Evolutionary conservation across 2,329 filamentous ascomycete species (phyloP).

Genomic region (Westerdykella sp.): DNA sequence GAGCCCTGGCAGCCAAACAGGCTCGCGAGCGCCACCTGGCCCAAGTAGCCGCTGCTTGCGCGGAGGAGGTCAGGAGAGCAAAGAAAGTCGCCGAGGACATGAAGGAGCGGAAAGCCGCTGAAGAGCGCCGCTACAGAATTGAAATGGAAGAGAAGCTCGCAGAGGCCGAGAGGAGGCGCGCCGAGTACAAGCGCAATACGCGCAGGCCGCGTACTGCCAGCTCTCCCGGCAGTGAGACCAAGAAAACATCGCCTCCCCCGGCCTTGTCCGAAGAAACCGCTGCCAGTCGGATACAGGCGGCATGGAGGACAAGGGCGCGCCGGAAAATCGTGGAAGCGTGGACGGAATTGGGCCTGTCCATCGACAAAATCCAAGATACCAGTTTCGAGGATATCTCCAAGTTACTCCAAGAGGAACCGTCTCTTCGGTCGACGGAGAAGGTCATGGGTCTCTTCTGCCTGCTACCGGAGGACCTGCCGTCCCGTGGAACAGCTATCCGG

Average conservation of each 20-base stretch:
- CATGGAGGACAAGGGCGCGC: conserved; percentile 58
- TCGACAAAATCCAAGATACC: conserved; percentile 63
- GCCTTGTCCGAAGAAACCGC: conserved; percentile 56
- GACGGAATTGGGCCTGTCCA: conserved; percentile 58
- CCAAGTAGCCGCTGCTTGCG: conserved; percentile 73
- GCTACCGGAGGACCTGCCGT: conserved; percentile 52
- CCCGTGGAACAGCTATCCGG: conserved; percentile 61
- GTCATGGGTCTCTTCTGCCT: conserved; percentile 65
- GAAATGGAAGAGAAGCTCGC: conserved; percentile 77
- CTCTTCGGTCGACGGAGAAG: conserved; percentile 59
- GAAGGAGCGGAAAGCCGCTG: conserved; percentile 72
- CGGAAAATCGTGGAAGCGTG: conserved; percentile 60
- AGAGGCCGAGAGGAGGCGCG: conserved; percentile 66
- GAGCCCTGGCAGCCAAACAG: conserved; percentile 69
- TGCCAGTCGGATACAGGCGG: conserved; percentile 60
- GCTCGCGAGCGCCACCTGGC: conserved; percentile 74
- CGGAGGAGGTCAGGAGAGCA: conserved; percentile 74
- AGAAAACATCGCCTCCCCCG: conserved; percentile 21
- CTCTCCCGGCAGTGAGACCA: conserved; percentile 44
- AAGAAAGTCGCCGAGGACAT: conserved; percentile 78
- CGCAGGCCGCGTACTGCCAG: conserved; percentile 56
- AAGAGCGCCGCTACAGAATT: conserved; percentile 60
- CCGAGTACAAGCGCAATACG: conserved; percentile 45
- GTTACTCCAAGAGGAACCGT: conserved; percentile 60
- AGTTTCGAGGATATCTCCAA: conserved; percentile 69